phyloP scores from a whole-genome alignment of 768 basidiomycete species.

The Lactifluus subvellereus region DNA sequence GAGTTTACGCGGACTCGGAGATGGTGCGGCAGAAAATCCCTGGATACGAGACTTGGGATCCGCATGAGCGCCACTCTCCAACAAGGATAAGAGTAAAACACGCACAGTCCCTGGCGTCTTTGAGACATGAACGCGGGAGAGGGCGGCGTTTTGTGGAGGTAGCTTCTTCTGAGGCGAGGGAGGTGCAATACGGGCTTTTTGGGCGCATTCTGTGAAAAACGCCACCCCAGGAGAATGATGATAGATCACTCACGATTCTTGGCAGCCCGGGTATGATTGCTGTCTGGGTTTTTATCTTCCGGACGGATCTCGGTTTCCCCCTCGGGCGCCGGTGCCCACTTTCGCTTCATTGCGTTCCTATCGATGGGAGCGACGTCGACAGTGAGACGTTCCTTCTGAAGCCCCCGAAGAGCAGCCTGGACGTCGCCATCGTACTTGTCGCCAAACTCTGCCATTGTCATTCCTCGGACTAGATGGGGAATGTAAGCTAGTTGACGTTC shows the following conservation, averaged over 20 bases:
- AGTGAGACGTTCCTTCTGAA: slow-evolving; percentile 59
- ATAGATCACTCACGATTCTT: slow-evolving; percentile 21
- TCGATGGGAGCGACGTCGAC: slow-evolving; percentile 51
- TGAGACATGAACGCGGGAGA: slow-evolving; percentile 24
- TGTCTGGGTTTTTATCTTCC: slow-evolving; percentile 26
- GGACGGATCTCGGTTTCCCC: slow-evolving; percentile 42
- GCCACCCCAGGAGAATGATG: not conserved
- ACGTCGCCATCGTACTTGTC: slow-evolving; percentile 73
- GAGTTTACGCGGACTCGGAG: slow-evolving; percentile 36
- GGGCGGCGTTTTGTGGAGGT: slow-evolving; percentile 29
- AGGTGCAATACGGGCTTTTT: slow-evolving; percentile 48
- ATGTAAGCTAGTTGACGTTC: slow-evolving; percentile 70
- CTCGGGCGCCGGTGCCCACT: slow-evolving; percentile 64
- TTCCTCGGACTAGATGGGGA: slow-evolving; percentile 63
- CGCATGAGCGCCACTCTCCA: slow-evolving; percentile 17
- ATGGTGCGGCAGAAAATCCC: slow-evolving; percentile 29
- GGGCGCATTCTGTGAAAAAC: slow-evolving; percentile 22
- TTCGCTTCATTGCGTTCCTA: slow-evolving; percentile 64
- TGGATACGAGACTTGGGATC: slow-evolving; percentile 26
- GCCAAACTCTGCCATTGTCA: slow-evolving; percentile 73
- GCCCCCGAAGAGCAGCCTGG: slow-evolving; percentile 61
- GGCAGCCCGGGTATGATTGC: slow-evolving; percentile 26
- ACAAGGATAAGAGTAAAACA: not conserved
- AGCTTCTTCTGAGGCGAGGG: slow-evolving; percentile 48
- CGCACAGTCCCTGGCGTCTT: slow-evolving; percentile 33